A percentile compares a stretch with the other conserved stretches of the same genome.
phyloP scores from a whole-genome alignment of 2,329 filamentous ascomycete genomes.

The Trichoderma semiorbis region DNA sequence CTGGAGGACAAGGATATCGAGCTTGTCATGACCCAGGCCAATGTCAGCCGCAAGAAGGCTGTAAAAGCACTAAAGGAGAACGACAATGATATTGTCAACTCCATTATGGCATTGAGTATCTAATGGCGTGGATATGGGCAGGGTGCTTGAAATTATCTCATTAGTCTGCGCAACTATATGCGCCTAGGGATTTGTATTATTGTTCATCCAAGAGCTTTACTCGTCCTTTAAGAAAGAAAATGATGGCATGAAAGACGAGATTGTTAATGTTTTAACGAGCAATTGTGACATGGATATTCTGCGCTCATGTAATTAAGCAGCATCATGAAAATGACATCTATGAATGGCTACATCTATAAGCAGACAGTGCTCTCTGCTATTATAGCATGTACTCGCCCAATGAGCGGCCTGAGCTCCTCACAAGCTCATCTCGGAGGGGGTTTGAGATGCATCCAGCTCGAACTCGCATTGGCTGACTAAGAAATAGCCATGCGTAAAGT shows the following conservation, averaged over 20 bases:
- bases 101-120: conserved; percentile 97
- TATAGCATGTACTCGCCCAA: neutral
- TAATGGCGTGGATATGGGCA: conserved; percentile 38
- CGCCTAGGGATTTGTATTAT: conserved; percentile 31
- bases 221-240: conserved; percentile 13
- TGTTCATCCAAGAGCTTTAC: conserved; percentile 23
- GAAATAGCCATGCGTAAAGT: conserved; percentile 11
- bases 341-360: neutral
- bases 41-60: conserved; percentile 95
- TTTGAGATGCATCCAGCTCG: neutral
- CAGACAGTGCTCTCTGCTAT: neutral
- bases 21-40: conserved; percentile 97
- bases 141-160: conserved; percentile 24
- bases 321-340: too few relatives aligned
- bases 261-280: neutral
- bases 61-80: conserved; percentile 99
- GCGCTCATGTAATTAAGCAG: neutral
- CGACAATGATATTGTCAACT: conserved; percentile 99
- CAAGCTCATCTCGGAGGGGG: neutral
- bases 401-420: neutral
- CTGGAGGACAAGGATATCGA: conserved; percentile 99
- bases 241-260: neutral
- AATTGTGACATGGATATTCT: neutral
- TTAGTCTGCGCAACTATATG: conserved; percentile 27
- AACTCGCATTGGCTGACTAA: neutral